Conservation (phyloP, 169 alveolate genomes). For the Cystoisospora suis region DNA sequence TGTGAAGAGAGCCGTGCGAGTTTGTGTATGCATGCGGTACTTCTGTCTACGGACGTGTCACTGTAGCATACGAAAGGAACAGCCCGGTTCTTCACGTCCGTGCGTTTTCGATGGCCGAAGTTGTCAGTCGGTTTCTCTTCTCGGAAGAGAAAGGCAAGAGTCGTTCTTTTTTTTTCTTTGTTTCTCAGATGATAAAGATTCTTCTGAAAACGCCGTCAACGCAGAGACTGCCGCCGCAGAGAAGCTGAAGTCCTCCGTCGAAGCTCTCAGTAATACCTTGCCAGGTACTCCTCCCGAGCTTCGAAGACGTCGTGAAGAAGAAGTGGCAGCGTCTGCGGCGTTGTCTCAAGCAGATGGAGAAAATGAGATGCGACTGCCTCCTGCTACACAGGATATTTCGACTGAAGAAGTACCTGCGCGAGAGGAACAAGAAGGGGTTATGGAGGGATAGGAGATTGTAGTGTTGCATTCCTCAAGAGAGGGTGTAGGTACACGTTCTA, state of each 20-base stretch:
- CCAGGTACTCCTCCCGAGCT: constrained; percentile 64
- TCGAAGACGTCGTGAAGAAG: constrained; percentile 20
- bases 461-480: background rate
- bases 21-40: no score
- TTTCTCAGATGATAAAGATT: no score
- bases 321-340: background rate
- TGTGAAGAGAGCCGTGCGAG: no score
- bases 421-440: background rate
- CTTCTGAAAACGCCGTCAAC: no score
- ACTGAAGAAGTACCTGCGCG: background rate
- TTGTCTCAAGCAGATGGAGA: no score
- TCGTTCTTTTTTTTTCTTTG: background rate
- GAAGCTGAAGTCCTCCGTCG: constrained; percentile 24
- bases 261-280: constrained; percentile 59
- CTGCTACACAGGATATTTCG: background rate
- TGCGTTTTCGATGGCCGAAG: no score
- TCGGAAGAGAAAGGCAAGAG: background rate
- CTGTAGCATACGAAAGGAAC: no score
- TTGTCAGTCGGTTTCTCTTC: no score
- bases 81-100: no score
- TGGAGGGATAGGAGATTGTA: background rate
- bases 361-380: background rate
- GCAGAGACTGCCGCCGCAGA: no score
- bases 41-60: no score
- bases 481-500: no score